Evolutionary conservation across 148 eudicot species (phyloP), one percentile per base, ranked within the genome.

Genomic region (Vaccinium darrowii): DNA sequence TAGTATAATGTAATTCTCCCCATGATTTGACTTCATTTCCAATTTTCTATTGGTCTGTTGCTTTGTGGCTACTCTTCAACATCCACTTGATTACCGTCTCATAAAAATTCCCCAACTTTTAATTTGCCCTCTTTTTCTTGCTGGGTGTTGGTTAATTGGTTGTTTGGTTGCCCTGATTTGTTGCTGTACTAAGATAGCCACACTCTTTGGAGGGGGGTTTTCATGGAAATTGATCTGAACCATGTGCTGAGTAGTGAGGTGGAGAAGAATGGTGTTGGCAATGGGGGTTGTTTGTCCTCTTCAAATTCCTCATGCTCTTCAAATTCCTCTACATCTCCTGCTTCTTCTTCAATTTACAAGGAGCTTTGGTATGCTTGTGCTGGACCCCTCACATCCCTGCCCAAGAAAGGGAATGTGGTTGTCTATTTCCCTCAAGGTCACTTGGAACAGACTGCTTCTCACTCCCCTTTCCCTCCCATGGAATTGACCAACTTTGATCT

Each of bases 321-420:
- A 82, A 94, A 90, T 89, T 89, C 87, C 51, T 89, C 91, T 39
- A 88, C 91, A 71, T 78, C 84, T 16, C 50, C 78, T 81, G 69
- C 76, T 63, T 79, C 86, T 79, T 86, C 92, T 36, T 88, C 93
- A 51, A 88, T 89, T 25, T 91, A 89, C 69, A 89, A 75, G 93
- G 98, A 95, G 87, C 96, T 95, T 52, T 94, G 98, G 98, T 93
- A 94, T 91, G 98, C 98, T 33, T 93, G 98, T 94, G 95, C 95
- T 89, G 98, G 98, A 0, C 95, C 98, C 76, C 88, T 93, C 8
- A 91, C 92, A 39, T 88, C 82, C 58, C 87, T 93, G 21, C 98
- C 98, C 33, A 91, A 82, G 83, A 93, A 93, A 81, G 95, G 98
- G 53, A 91, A 91, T 91, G 94, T 93, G 82, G 95, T 95, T 87